Evolutionary conservation across 2,329 filamentous ascomycete genomes (phyloP).

Genomic region (Cadophora gregata): DNA sequence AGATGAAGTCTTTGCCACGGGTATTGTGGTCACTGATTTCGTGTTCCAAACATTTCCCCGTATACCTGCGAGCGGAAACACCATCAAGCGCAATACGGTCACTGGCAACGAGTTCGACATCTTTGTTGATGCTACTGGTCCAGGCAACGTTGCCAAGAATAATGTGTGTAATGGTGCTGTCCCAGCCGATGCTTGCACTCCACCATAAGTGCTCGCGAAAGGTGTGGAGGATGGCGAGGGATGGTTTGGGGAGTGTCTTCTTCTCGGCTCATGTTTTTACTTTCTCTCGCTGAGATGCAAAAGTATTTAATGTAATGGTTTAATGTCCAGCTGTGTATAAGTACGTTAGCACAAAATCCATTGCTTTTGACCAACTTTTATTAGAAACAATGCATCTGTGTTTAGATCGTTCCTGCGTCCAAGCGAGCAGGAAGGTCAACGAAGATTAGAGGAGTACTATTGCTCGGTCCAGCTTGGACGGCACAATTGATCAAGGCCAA

Average conservation of each 20-base stretch:
- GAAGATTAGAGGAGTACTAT: no score
- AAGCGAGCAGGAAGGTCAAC: background rate
- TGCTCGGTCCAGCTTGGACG: no score
- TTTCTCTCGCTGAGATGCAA: background rate
- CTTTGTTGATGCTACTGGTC: constrained; percentile 29
- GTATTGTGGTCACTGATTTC: constrained; percentile 13
- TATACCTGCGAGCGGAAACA: constrained; percentile 37
- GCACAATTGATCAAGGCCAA: no score
- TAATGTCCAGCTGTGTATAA: background rate
- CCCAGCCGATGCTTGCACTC: constrained; percentile 22
- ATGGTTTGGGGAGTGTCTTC: background rate
- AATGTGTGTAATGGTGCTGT: constrained; percentile 34
- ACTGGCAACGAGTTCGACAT: constrained; percentile 43
- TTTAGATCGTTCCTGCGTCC: background rate
- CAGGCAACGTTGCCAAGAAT: constrained; percentile 40
- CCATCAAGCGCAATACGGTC: constrained; percentile 42
- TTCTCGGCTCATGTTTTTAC: background rate
- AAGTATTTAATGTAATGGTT: background rate
- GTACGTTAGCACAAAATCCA: background rate
- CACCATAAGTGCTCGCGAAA: background rate
- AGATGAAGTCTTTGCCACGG: constrained; percentile 1
- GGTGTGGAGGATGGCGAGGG: background rate
- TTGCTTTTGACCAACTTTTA: background rate
- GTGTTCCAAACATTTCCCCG: background rate
- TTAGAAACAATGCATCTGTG: background rate